Percentiles rank a stretch among this genome's conserved stretches.
Evolutionary conservation across 1,284 basidiomycete species (phyloP).

Genomic region (Gomphus bonarii): DNA sequence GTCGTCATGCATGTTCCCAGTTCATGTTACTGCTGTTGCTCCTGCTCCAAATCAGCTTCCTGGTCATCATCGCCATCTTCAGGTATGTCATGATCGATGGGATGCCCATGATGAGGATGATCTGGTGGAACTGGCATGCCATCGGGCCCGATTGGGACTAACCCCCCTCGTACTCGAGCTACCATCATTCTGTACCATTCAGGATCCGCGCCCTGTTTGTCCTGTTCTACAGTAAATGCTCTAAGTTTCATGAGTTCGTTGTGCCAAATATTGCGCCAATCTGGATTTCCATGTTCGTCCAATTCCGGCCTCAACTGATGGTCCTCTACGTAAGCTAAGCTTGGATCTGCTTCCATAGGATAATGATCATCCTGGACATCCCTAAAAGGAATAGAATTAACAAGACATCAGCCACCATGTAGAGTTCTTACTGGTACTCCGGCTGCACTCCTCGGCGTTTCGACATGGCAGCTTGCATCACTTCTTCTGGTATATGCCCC

Average conservation of each 20-base stretch:
- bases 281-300: conserved; percentile 66
- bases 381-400: not conserved
- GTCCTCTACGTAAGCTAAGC: conserved; percentile 2
- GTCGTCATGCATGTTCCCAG: conserved; percentile 27
- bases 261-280: conserved; percentile 67
- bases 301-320: conserved; percentile 38
- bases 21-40: conserved; percentile 1
- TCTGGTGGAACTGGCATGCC: not conserved
- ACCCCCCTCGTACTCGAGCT: conserved; percentile 53
- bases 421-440: conserved; percentile 6
- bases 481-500: conserved; percentile 6
- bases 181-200: conserved; percentile 82
- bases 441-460: conserved; percentile 11
- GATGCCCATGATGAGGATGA: not conserved
- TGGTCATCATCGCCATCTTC: conserved; percentile 9
- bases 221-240: conserved; percentile 63
- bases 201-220: conserved; percentile 62
- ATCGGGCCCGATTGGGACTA: conserved; percentile 38
- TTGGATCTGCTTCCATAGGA: conserved; percentile 4
- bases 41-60: not conserved
- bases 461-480: conserved; percentile 9
- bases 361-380: conserved; percentile 11
- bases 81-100: conserved; percentile 9
- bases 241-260: conserved; percentile 68
- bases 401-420: not conserved